A percentile compares a stretch with the other conserved stretches of the same genome.
phyloP scores from a whole-genome alignment of 306 rosid species.

The Cicer chorassanicum region DNA sequence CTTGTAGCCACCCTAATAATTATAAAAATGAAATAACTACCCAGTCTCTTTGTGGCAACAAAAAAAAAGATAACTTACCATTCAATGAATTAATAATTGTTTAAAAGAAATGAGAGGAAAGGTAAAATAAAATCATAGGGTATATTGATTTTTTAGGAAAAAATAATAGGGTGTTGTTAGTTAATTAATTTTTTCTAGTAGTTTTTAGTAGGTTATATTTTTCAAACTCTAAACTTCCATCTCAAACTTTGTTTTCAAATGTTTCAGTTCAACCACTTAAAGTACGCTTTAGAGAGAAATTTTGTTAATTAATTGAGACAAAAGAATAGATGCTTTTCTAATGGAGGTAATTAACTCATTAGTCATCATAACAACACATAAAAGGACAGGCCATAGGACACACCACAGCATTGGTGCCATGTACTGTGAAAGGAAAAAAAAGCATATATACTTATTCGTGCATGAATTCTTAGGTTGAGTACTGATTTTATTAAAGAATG shows the following conservation, averaged over 20 bases:
- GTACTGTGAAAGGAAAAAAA: conserved; percentile 40
- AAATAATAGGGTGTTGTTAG: too few relatives aligned
- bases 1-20: neutral
- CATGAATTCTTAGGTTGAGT: conserved; percentile 27
- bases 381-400: conserved; percentile 27
- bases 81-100: neutral
- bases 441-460: conserved; percentile 39
- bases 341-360: conserved; percentile 20
- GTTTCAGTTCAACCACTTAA: too few relatives aligned
- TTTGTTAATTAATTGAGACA: too few relatives aligned
- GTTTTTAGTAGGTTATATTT: too few relatives aligned
- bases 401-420: conserved; percentile 29
- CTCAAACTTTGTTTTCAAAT: too few relatives aligned
- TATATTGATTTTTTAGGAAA: too few relatives aligned
- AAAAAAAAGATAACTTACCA: neutral
- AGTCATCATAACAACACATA: neutral
- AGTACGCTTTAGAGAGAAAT: too few relatives aligned
- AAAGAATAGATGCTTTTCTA: conserved; percentile 15
- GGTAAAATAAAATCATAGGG: neutral
- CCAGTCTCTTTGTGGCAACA: neutral
- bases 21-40: conserved; percentile 11
- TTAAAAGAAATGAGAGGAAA: conserved; percentile 1
- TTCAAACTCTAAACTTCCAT: too few relatives aligned
- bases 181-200: too few relatives aligned
- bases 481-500: conserved; percentile 24